Conservation (phyloP, 164 flowering plant species). For the Vitis vinifera region ASM3070453v1 NC_081812.1:15262501-15263000, state of each 20-base stretch:
- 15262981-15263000: background rate
- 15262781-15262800: slow-evolving; percentile 19
- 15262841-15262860: slow-evolving; percentile 7
- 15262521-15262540: too few relatives aligned
- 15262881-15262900: background rate
- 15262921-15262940: background rate
- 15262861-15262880: slow-evolving; percentile 8
- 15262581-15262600: too few relatives aligned
- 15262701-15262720: background rate
- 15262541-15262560: too few relatives aligned
- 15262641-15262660: background rate
- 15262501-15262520: too few relatives aligned
- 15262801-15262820: slow-evolving; percentile 24
- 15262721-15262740: background rate
- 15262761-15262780: slow-evolving; percentile 23
- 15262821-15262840: slow-evolving; percentile 19
- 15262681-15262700: background rate
- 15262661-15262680: background rate
- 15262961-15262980: background rate
- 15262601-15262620: too few relatives aligned
- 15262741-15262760: slow-evolving; percentile 59
- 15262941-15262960: background rate
- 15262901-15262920: too few relatives aligned
- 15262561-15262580: too few relatives aligned
- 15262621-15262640: too few relatives aligned